Evolutionary conservation across 1,284 basidiomycete species (phyloP).

Genomic region (Marasmius oreades): DNA sequence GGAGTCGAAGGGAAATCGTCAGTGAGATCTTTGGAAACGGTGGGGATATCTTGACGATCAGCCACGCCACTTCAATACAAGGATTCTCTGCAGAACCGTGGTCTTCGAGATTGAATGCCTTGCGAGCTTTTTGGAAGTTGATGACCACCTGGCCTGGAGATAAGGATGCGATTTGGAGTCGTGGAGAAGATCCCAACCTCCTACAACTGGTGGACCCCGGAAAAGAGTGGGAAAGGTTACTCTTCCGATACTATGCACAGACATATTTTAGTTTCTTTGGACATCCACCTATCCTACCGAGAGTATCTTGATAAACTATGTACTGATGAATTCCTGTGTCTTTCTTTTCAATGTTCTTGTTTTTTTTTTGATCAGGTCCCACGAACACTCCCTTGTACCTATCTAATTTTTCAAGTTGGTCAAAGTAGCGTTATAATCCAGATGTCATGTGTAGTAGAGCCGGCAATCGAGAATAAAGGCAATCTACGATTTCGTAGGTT

Average conservation of each 20-base stretch:
- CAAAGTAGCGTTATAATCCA: no score
- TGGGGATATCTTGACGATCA: not conserved
- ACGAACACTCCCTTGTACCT: no score
- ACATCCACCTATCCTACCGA: not conserved
- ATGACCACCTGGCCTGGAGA: conserved; percentile 3
- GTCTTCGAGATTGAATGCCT: not conserved
- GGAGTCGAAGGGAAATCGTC: not conserved
- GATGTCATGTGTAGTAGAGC: no score
- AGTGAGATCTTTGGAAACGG: not conserved
- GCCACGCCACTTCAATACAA: not conserved
- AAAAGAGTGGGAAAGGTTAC: not conserved
- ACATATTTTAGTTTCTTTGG: not conserved
- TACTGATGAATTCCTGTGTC: no score
- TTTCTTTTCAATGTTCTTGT: no score
- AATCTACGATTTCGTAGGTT: no score
- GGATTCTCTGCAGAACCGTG: not conserved
- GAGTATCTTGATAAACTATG: no score
- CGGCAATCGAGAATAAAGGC: no score
- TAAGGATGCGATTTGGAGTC: not conserved
- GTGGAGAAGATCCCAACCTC: not conserved
- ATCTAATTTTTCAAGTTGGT: no score
- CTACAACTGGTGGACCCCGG: not conserved
- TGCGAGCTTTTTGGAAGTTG: not conserved
- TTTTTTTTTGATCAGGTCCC: no score
- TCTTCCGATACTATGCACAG: not conserved